Evolutionary conservation across 2,329 filamentous ascomycete genomes (phyloP), one percentile per base, ranked within the genome.

Genomic region (Chaetomium olivaceum): DNA sequence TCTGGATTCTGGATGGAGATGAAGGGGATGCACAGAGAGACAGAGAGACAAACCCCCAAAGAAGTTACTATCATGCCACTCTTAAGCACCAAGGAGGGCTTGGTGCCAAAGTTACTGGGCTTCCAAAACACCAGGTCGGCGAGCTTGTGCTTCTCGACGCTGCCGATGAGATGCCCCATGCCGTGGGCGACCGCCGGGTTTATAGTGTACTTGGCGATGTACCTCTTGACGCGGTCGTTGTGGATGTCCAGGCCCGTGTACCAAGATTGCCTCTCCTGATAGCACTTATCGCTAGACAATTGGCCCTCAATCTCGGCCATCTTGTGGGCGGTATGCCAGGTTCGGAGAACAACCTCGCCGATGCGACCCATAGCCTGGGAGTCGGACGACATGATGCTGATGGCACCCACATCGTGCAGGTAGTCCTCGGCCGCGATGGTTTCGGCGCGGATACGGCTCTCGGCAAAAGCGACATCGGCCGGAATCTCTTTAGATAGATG

Each of bases 271-370:
- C 8, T 31, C 29, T 31, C 29, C 29, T 31, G 29, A 31, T 31
- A 31, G 29, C 29, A 31, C 29, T 31, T 31, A 31, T 31, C 29
- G 29, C 29, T 31, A 31, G 4, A 31, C 29, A 31, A 31, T 31
- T 31, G 29, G 29, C 29, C 91, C 69, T 89, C 83, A 73, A 98
- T 94, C 80, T 96, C 91, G 6, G 85, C 81, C 31, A 98, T 98
- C 85, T 97, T 97, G 80, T 97, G 92, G 0, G 94, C 94, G 2
- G 94, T 98, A 78, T 97, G 93, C 94, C 94, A 98, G 0, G 94
- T 97, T 14, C 94, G 87, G 27, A 96, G 82, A 67, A 98, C 87
- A 62, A 98, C 94, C 80, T 98, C 94, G 69, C 94, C 94, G 75
- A 92, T 96, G 59, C 94, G 90, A 64, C 94, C 94, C 94, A 98